phyloP scores from a whole-genome alignment of 768 basidiomycete genomes.

The Krasilnikovozyma curviuscula region DNA sequence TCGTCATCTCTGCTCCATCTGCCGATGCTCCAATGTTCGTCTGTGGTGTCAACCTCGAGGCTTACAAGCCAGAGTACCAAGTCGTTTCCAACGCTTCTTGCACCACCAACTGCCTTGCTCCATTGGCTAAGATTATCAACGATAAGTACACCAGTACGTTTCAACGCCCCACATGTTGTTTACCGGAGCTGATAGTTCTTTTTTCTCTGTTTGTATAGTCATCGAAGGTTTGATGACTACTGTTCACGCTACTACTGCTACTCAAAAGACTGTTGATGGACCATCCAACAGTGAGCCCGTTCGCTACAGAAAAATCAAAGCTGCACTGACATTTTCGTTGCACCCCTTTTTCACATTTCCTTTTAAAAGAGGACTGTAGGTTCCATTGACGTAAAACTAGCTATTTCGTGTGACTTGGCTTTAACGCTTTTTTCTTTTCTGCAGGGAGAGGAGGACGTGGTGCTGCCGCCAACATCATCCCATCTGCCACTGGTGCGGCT shows the following conservation, averaged over 20 bases:
- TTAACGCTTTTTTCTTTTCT: too few species aligned
- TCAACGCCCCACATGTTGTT: neutral
- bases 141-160: conserved; percentile 38
- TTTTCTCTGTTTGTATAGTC: conserved; percentile 25
- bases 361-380: conserved; percentile 83
- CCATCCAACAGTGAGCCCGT: conserved; percentile 36
- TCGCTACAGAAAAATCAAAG: conserved; percentile 20
- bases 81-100: conserved; percentile 98
- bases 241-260: conserved; percentile 89
- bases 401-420: too few species aligned
- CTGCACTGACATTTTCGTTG: conserved; percentile 32
- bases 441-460: conserved; percentile 92
- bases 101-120: conserved; percentile 99
- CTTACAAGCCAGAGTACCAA: conserved; percentile 68
- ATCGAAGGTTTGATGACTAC: conserved; percentile 97
- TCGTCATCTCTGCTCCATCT: conserved; percentile 96
- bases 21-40: conserved; percentile 29
- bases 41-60: conserved; percentile 67
- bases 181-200: conserved; percentile 29
- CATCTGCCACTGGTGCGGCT: conserved; percentile 94
- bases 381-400: too few species aligned
- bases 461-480: conserved; percentile 96
- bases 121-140: conserved; percentile 91
- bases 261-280: conserved; percentile 34
- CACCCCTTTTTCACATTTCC: conserved; percentile 32